A percentile compares a stretch with the other conserved stretches of the same genome.
These are phyloP conservation scores for Podospora australis DNA, from an alignment of 495 filamentous ascomycete species.

Conservation along the genomic window DNA sequence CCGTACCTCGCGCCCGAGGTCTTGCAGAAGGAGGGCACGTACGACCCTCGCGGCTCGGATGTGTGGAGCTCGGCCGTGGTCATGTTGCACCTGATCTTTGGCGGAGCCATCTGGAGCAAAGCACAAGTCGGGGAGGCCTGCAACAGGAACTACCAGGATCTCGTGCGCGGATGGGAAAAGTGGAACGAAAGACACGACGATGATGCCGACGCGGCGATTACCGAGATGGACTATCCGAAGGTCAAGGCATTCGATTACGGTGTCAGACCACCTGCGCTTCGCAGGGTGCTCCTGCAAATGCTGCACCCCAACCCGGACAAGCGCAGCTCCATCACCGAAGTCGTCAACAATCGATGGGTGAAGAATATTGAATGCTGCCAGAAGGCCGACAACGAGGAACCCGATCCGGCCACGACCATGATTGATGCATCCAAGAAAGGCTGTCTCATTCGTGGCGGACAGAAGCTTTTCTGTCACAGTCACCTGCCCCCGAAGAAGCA, in stretches of 20 bases:
- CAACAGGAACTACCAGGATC: constrained; percentile 45
- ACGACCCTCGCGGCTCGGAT: constrained; percentile 70
- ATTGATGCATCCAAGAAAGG: constrained; percentile 50
- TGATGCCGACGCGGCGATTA: constrained; percentile 38
- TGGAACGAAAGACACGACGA: constrained; percentile 49
- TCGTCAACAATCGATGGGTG: constrained; percentile 56
- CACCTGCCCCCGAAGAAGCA: constrained; percentile 39
- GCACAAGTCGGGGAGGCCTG: constrained; percentile 36
- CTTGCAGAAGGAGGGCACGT: constrained; percentile 53
- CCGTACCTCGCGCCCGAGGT: constrained; percentile 79
- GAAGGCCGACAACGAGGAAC: constrained; percentile 52
- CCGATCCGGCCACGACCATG: constrained; percentile 22
- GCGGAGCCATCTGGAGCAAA: constrained; percentile 58
- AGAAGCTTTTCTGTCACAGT: constrained; percentile 45
- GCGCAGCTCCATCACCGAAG: constrained; percentile 57
- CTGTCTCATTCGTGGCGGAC: constrained; percentile 31
- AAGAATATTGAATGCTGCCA: constrained; percentile 68
- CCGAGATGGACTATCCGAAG: constrained; percentile 47
- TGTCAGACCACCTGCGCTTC: constrained; percentile 47
- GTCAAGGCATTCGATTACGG: constrained; percentile 42
- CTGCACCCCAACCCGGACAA: constrained; percentile 62
- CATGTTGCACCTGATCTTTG: constrained; percentile 60
- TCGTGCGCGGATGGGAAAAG: constrained; percentile 56
- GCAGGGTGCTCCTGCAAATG: constrained; percentile 65
- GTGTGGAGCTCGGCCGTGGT: constrained; percentile 76